Percentiles rank a stretch among this genome's conserved stretches.
phyloP scores from a whole-genome alignment of 83 land plant genomes.

The Thuja plicata region DNA sequence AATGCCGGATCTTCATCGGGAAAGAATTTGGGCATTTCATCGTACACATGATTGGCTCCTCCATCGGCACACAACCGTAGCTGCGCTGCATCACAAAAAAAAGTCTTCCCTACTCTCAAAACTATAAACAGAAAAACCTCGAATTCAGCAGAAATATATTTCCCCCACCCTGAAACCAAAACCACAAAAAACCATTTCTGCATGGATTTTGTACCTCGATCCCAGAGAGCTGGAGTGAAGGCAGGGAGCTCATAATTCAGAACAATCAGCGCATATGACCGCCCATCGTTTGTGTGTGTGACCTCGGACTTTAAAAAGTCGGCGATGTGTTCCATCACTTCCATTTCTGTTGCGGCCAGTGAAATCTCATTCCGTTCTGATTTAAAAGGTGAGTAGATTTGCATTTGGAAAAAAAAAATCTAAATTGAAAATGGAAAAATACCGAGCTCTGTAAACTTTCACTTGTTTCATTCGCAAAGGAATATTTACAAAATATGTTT shows the following conservation, averaged over 20 bases:
- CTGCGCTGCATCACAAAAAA: slow-evolving; percentile 57
- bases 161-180: background rate
- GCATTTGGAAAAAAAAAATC: too few relatives aligned
- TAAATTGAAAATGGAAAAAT: too few relatives aligned
- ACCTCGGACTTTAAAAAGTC: slow-evolving; percentile 41
- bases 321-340: slow-evolving; percentile 46
- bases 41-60: slow-evolving; percentile 84
- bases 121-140: background rate
- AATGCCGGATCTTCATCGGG: slow-evolving; percentile 50
- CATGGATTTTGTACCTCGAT: slow-evolving; percentile 38
- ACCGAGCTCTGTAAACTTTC: too few relatives aligned
- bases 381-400: too few relatives aligned
- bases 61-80: slow-evolving; percentile 90
- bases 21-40: slow-evolving; percentile 71
- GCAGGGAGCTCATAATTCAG: slow-evolving; percentile 64
- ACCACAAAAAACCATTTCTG: background rate
- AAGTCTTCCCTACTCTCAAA: background rate
- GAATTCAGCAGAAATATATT: background rate
- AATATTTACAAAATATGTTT: too few relatives aligned
- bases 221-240: slow-evolving; percentile 66
- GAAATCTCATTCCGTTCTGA: background rate
- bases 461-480: too few relatives aligned
- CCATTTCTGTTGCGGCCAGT: slow-evolving; percentile 21
- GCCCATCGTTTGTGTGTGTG: background rate
- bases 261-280: slow-evolving; percentile 52